Base-by-base conservation (phyloP, 2,329 filamentous ascomycete species). In the Clarireedia hainanense region DNA sequence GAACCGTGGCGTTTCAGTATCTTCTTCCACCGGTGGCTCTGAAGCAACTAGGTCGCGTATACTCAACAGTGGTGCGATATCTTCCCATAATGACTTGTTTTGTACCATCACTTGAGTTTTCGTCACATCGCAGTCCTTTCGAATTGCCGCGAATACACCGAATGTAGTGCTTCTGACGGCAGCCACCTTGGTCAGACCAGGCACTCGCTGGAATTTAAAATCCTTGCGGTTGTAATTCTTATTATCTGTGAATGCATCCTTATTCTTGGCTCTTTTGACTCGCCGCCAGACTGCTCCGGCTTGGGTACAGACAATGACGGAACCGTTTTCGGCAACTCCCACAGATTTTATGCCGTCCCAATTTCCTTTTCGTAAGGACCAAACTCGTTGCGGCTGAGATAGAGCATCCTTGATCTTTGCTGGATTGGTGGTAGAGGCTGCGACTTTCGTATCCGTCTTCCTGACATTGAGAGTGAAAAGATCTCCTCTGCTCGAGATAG, bases 201-300 rank as follows among this genome's bases (percentile, higher is more conserved):
- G 87, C 7, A 99, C 84, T 56, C 94, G 85, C 65, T 92, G 85
- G 63, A 97, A 99, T 69, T 99, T 99, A 75, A 95, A 96, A 67
- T 96, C 91, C 63, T 95, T 95, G 12, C 82, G 80, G 64, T 83
- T 88, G 36, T 79, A 76, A 23, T 84, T 83, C 5, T 73, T 74
- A 12, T 73, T 57, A 3, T 73, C 74, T 12, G 73, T 57, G 36
- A 63, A 64, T 0, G 81, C 76, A 61, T 86, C 84, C 65, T 95
- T 95, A 50, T 87, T 84, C 61, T 92, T 95, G 26, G 81, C 78
- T 58, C 94, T 82, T 66, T 89, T 90, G 51, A 94, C 84, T 57
- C 92, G 86, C 63, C 85, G 85, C 92, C 92, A 99, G 0, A 96
- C 92, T 48, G 89, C 92, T 2, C 94, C 94, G 43, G 91, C 92